Evolutionary conservation across 2,329 filamentous ascomycete genomes (phyloP), one percentile per base, ranked within the genome.

Genomic region (Seiridium unicorne): DNA sequence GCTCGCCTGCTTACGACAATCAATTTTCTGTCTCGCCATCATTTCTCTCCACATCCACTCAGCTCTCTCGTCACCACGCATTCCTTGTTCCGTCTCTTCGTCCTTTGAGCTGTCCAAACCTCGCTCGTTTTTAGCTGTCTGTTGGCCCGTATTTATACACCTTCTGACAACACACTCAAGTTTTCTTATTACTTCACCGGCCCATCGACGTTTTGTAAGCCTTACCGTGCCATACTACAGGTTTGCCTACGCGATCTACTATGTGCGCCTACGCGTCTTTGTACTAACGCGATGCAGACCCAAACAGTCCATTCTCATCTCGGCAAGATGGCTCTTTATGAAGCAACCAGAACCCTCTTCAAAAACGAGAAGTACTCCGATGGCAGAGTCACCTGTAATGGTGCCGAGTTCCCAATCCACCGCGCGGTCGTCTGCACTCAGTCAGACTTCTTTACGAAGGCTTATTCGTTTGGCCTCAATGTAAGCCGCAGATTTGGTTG

Each of bases 361-460:
- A 36, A 46, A 34, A 31, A 51, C 11, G 61, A 62, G 4, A 68
- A 69, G 32, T 74, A 67, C 55, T 68, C 73, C 1, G 75, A 78
- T 51, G 66, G 77, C 47, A 66, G 59, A 0, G 69, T 78, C 31
- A 56, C 42, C 5, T 78, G 75, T 58, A 61, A 62, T 0, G 66
- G 61, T 2, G 62, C 61, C 0, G 61, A 66, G 3, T 76, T 76
- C 62, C 68, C 68, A 7, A 69, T 69, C 0, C 75, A 78, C 42
- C 68, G 72, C 0, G 65, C 68, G 34, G 65, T 78, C 13, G 63
- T 77, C 4, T 77, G 74, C 59, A 51, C 70, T 0, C 71, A 75
- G 54, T 77, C 73, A 1, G 35, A 65, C 38, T 72, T 71, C 26
- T 77, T 77, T 55, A 68, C 69, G 8, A 62, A 55, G 18, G 18